Evolutionary conservation across 495 filamentous ascomycete species (phyloP).

Genomic region (Pyronema domesticum): DNA sequence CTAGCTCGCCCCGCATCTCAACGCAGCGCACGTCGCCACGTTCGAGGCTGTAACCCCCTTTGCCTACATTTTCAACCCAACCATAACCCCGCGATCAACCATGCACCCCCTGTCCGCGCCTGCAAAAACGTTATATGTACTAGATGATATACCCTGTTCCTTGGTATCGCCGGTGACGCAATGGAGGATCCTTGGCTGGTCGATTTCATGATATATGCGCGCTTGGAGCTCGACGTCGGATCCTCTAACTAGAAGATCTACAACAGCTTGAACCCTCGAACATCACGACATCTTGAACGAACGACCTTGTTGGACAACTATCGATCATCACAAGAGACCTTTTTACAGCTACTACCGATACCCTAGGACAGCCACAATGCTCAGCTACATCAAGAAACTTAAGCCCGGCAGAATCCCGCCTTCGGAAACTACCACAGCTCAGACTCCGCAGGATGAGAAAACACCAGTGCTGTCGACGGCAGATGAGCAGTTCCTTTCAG

Average conservation of each 20-base stretch:
- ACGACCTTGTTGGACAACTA: neutral
- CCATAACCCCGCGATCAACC: no score
- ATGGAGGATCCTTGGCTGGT: no score
- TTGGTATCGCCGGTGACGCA: no score
- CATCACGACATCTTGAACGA: neutral
- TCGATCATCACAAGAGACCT: no score
- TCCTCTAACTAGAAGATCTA: neutral
- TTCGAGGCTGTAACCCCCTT: no score
- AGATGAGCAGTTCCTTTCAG: slow-evolving; percentile 37
- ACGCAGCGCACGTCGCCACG: no score
- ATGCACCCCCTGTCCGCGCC: no score
- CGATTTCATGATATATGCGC: no score
- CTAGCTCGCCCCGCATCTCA: no score
- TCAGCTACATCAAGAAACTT: slow-evolving; percentile 4
- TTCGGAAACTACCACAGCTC: neutral
- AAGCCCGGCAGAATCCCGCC: neutral
- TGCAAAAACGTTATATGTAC: no score
- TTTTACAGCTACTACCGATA: neutral
- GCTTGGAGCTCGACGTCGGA: neutral
- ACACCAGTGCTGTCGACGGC: slow-evolving; percentile 34
- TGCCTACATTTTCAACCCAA: no score
- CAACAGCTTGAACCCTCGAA: neutral
- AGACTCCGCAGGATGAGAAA: neutral
- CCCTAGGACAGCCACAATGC: neutral
- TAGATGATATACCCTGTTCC: no score